Base-by-base conservation (phyloP, 805 yeast genomes). In the Dipodascus geniculatus region DNA sequence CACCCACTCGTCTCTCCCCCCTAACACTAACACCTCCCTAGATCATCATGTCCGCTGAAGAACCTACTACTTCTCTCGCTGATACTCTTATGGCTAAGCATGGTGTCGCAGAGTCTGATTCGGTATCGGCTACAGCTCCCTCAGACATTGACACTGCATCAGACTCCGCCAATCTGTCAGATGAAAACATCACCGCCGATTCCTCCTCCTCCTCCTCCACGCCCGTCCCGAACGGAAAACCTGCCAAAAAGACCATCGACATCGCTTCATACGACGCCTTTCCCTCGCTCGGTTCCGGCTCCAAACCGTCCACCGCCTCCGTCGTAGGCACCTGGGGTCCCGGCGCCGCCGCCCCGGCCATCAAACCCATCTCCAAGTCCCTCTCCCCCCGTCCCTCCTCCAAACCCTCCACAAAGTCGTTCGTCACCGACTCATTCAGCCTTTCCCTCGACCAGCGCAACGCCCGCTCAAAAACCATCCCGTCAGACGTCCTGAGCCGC, bases 401-500 rank as follows among this genome's bases (percentile, higher is more conserved):
- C 53, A 74, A 86, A 55, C 90, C 88, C 66, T 88, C 85, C 62
- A 85, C 89, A 6, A 38, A 38, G 14, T 38, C 80, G 22, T 77
- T 78, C 53, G 74, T 87, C 55, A 91, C 88, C 66, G 89, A 86
- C 62, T 85, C 89, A 4, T 87, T 90, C 65, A 77, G 87, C 51
- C 76, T 90, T 62, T 83, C 79, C 61, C 76, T 79, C 54, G 82
- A 80, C 53, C 83, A 83, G 58, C 91, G 86, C 65, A 75, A 78
- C 53, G 75, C 83, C 24, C 68, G 77, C 49, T 65, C 74, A 47
- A 81, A 82, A 61, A 74, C 81, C 22, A 93, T 85, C 60, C 79
- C 86, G 56, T 75, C 82, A 61, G 82, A 82, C 64, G 77, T 87
- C 57, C 72, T 88, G 57, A 74, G 78, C 50, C 71, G 77, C 50